These are phyloP conservation scores for Aureobasidium sp. DNA, from an alignment of 2,329 filamentous ascomycete species.

Conservation along the genomic window DNA sequence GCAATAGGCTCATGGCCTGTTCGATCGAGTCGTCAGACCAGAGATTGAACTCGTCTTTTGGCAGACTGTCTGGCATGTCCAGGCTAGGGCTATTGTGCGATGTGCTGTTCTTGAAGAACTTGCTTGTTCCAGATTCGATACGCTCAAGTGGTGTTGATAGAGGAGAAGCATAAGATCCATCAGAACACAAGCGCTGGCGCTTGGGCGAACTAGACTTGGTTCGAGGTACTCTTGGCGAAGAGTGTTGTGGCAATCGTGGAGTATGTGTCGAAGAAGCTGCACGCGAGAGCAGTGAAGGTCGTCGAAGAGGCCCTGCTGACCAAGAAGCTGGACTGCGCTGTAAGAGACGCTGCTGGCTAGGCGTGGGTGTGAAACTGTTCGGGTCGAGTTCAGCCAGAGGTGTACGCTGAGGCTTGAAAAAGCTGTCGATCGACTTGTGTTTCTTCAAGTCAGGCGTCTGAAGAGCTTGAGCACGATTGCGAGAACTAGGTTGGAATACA, in stretches of 20 bases:
- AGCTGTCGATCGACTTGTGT: conserved; percentile 55
- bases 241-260: conserved; percentile 20
- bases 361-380: conserved; percentile 60
- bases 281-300: conserved; percentile 26
- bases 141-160: conserved; percentile 10
- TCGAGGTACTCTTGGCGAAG: conserved; percentile 34
- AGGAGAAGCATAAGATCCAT: conserved; percentile 26
- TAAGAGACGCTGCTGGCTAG: conserved; percentile 55
- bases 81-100: conserved; percentile 21
- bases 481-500: background rate
- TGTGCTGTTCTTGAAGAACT: conserved; percentile 37
- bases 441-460: conserved; percentile 49
- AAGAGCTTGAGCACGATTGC: conserved; percentile 7
- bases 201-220: conserved; percentile 36
- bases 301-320: conserved; percentile 40
- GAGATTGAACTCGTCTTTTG: conserved; percentile 36
- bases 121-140: conserved; percentile 34
- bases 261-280: conserved; percentile 18
- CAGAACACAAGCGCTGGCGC: conserved; percentile 40
- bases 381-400: conserved; percentile 62
- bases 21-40: conserved; percentile 44
- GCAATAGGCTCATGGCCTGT: conserved; percentile 34
- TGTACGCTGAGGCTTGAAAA: conserved; percentile 57
- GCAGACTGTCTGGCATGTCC: conserved; percentile 10
- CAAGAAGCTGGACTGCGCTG: conserved; percentile 49